Evolutionary conservation across 2,329 filamentous ascomycete species (phyloP).

Genomic region (Cladobotryum mycophilum): DNA sequence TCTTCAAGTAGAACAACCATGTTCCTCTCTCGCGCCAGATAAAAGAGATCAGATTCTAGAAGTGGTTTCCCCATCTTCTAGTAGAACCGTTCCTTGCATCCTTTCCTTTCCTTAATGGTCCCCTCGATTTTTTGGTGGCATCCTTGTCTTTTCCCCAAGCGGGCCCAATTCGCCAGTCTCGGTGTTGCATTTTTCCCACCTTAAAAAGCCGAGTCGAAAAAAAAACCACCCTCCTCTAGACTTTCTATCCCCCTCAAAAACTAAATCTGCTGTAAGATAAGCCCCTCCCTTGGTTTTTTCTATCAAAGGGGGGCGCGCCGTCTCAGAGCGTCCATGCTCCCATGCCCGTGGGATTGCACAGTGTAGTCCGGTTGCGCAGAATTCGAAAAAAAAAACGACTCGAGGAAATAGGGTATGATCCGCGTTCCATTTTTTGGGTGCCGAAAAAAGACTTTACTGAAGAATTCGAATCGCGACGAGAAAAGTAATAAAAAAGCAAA

Average conservation of each 20-base stretch:
- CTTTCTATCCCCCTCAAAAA: constrained; percentile 20
- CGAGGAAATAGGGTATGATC: constrained; percentile 31
- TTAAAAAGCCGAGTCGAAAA: constrained; percentile 17
- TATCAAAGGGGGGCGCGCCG: constrained; percentile 11
- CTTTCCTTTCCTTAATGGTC: background rate
- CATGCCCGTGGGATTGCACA: constrained; percentile 12
- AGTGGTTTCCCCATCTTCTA: background rate
- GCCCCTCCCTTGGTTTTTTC: constrained; percentile 13
- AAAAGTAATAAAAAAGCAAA: constrained; percentile 25
- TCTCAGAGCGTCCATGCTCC: constrained; percentile 12
- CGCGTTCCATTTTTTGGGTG: constrained; percentile 33
- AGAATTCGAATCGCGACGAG: constrained; percentile 25
- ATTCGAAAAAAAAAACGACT: constrained; percentile 19
- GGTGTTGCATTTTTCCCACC: constrained; percentile 20
- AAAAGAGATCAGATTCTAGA: constrained; percentile 10
- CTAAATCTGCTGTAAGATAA: constrained; percentile 18
- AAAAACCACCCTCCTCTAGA: constrained; percentile 17
- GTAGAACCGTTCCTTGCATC: constrained; percentile 1
- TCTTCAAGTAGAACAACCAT: constrained; percentile 1
- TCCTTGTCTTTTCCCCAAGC: constrained; percentile 8
- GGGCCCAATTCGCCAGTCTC: constrained; percentile 27
- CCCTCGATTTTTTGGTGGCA: constrained; percentile 13
- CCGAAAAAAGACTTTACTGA: constrained; percentile 30
- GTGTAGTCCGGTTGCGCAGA: constrained; percentile 14
- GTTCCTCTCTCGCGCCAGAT: constrained; percentile 11